These are phyloP conservation scores for Calocera viscosa DNA, from an alignment of 768 basidiomycete species.

Conservation along the genomic window DNA sequence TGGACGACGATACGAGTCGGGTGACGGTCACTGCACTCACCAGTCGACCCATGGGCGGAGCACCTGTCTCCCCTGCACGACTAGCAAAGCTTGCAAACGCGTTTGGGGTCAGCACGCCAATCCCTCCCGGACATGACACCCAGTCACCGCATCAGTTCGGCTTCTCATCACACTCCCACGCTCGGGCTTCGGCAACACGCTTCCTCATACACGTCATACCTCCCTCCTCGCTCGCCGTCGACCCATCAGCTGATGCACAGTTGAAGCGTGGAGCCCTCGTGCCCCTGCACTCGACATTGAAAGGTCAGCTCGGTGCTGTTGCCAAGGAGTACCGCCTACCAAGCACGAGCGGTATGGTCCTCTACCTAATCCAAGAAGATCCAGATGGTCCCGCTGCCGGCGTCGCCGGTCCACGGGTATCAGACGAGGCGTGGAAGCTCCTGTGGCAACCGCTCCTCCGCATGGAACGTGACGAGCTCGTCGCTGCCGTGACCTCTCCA, in stretches of 20 bases:
- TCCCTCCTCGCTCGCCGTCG: conserved; percentile 55
- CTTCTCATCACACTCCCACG: conserved; percentile 23
- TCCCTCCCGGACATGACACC: conserved; percentile 24
- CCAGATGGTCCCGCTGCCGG: conserved; percentile 26
- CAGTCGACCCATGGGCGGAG: background rate
- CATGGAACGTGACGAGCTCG: background rate
- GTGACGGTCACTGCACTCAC: background rate
- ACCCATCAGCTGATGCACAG: conserved; percentile 64
- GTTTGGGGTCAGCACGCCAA: conserved; percentile 63
- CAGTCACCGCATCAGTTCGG: conserved; percentile 1
- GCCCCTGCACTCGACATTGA: conserved; percentile 69
- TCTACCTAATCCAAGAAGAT: conserved; percentile 54
- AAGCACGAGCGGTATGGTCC: conserved; percentile 64
- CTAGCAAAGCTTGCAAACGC: conserved; percentile 78
- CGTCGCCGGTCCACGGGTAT: conserved; percentile 60
- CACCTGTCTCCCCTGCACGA: conserved; percentile 57
- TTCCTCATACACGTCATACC: conserved; percentile 78
- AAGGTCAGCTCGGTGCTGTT: conserved; percentile 72
- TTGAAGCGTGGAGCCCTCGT: conserved; percentile 79
- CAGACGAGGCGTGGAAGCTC: conserved; percentile 77
- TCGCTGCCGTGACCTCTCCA: conserved; percentile 3
- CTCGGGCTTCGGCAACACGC: conserved; percentile 37
- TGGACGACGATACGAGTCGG: background rate
- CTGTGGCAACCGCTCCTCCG: conserved; percentile 44
- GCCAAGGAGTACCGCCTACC: conserved; percentile 90